phyloP scores from a whole-genome alignment of 2,329 filamentous ascomycete genomes.

The Helotiales sp. region DNA sequence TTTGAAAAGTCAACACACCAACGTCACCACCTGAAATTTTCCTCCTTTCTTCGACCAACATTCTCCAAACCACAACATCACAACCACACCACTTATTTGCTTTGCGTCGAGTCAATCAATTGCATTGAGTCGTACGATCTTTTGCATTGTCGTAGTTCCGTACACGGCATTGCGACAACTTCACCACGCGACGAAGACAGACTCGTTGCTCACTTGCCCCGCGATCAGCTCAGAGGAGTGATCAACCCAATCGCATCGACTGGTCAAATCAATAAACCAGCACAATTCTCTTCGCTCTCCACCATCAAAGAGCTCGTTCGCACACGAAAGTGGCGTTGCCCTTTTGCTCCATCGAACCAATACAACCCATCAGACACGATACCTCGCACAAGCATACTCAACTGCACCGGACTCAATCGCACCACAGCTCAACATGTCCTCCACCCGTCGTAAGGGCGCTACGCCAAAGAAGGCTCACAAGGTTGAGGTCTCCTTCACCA shows the following conservation, averaged over 20 bases:
- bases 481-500: slow-evolving; percentile 38
- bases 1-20: background rate
- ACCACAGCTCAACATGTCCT: slow-evolving; percentile 1
- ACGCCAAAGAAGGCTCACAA: slow-evolving; percentile 24
- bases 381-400: background rate
- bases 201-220: background rate
- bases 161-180: background rate
- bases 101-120: too few species aligned
- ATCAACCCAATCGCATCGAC: background rate
- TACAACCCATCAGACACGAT: background rate
- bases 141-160: background rate
- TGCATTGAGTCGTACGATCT: too few species aligned
- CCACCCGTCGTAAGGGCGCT: slow-evolving; percentile 10
- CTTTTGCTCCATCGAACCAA: background rate
- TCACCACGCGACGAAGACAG: background rate
- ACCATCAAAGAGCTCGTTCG: too few species aligned
- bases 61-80: background rate
- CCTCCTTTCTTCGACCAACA: background rate
- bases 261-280: too few species aligned
- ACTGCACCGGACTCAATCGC: background rate
- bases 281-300: too few species aligned
- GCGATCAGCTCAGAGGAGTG: background rate
- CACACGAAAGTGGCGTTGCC: background rate
- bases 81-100: background rate
- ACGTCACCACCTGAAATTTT: background rate